Evolutionary conservation across 495 filamentous ascomycete species (phyloP).

Genomic region (Aspergillus bridgeri): DNA sequence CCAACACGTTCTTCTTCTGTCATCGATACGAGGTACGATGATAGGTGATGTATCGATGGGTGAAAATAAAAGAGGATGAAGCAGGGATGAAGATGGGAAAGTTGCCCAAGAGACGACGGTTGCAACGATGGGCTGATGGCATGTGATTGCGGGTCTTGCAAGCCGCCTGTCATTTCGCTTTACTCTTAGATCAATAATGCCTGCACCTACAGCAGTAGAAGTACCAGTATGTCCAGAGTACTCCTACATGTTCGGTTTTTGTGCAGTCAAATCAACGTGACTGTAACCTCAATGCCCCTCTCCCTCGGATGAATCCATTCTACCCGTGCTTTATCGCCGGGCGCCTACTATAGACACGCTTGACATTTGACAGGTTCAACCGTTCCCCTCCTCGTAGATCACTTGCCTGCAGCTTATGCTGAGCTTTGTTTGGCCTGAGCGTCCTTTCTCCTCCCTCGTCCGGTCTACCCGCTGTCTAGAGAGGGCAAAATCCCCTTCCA

Average conservation of each 20-base stretch:
- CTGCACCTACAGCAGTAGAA: too few species aligned
- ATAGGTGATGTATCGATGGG: too few species aligned
- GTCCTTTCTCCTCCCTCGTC: too few species aligned
- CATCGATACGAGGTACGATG: neutral
- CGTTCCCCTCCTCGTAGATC: neutral
- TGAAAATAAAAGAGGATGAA: neutral
- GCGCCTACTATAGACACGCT: neutral
- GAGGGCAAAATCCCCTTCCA: neutral
- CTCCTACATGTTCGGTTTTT: too few species aligned
- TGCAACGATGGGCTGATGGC: conserved; percentile 12
- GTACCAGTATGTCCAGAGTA: too few species aligned
- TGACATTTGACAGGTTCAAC: too few species aligned
- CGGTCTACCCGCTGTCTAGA: neutral
- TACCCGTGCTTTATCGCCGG: neutral
- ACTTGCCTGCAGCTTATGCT: neutral
- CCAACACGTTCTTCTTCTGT: neutral
- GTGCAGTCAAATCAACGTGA: neutral
- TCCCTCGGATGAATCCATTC: neutral
- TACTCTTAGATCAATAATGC: neutral
- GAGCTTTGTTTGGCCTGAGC: too few species aligned
- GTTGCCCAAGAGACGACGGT: conserved; percentile 2
- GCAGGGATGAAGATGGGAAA: neutral
- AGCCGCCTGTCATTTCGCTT: conserved; percentile 9
- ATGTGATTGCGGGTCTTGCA: conserved; percentile 45
- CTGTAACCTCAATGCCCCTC: neutral